phyloP scores from a whole-genome alignment of 164 flowering plant genomes.

The Vitis riparia region DNA sequence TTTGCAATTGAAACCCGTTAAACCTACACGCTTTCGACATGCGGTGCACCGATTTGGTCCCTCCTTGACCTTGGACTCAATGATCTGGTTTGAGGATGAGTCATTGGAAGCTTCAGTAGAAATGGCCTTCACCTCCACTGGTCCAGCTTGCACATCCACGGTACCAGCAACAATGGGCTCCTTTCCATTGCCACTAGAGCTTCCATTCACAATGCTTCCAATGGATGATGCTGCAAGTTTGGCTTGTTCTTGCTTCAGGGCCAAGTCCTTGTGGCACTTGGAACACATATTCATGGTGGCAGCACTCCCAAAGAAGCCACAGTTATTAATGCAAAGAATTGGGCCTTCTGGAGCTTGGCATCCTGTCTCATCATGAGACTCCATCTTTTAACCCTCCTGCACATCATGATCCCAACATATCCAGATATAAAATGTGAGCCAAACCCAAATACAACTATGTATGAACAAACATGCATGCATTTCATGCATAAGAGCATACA shows the following conservation, averaged over 20 bases:
- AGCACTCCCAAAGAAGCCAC: slow-evolving; percentile 55
- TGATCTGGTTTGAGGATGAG: no score
- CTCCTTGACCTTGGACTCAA: not conserved
- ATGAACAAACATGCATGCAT: no score
- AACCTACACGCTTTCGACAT: slow-evolving; percentile 50
- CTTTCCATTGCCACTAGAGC: no score
- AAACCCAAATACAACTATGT: no score
- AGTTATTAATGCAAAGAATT: slow-evolving; percentile 45
- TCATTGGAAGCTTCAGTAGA: no score
- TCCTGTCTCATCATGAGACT: slow-evolving; percentile 46
- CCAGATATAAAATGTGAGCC: no score
- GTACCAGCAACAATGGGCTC: no score
- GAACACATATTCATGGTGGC: slow-evolving; percentile 45
- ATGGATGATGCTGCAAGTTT: slow-evolving; percentile 5
- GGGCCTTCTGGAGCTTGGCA: slow-evolving; percentile 30
- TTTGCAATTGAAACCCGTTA: slow-evolving; percentile 55
- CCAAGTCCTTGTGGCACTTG: slow-evolving; percentile 38
- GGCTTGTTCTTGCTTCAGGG: slow-evolving; percentile 29
- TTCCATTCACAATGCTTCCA: no score
- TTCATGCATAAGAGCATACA: no score
- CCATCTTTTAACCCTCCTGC: not conserved
- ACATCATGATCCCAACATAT: no score
- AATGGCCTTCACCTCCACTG: slow-evolving; percentile 9
- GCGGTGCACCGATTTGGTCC: slow-evolving; percentile 30
- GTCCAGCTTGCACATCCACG: not conserved